A percentile compares a stretch with the other conserved stretches of the same genome.
Conservation (phyloP, 768 basidiomycete genomes). For the Russula compacta region DNA sequence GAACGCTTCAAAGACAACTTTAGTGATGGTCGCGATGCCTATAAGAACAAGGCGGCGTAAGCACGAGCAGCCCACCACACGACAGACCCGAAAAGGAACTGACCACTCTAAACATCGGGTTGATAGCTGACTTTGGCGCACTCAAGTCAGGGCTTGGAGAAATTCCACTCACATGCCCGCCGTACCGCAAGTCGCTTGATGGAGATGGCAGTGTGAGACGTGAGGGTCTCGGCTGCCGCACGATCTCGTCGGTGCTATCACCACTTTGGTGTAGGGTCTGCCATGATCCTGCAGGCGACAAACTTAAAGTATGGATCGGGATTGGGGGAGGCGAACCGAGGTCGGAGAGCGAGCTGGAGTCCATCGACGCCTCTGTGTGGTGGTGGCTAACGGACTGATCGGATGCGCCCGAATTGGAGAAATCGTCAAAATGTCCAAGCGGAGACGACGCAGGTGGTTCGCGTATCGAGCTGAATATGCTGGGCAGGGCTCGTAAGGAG, state of each 20-base stretch:
- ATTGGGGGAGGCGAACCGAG: constrained; percentile 70
- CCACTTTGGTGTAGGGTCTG: constrained; percentile 21
- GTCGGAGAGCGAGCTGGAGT: constrained; percentile 49
- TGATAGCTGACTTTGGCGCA: constrained; percentile 61
- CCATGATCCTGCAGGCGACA: constrained; percentile 49
- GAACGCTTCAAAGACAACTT: constrained; percentile 22
- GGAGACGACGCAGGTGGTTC: constrained; percentile 72
- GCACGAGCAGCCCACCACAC: background rate
- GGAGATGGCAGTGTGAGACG: constrained; percentile 22
- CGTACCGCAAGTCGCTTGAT: constrained; percentile 23
- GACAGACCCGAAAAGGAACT: constrained; percentile 29
- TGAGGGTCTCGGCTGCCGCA: constrained; percentile 21
- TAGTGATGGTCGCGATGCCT: constrained; percentile 49
- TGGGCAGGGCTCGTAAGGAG: constrained; percentile 50
- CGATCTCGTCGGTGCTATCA: constrained; percentile 17
- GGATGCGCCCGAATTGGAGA: constrained; percentile 65
- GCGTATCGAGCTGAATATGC: constrained; percentile 57
- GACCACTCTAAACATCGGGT: constrained; percentile 89
- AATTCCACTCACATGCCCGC: constrained; percentile 42
- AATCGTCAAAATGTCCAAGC: constrained; percentile 61
- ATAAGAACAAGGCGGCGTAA: constrained; percentile 19
- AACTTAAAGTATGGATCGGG: constrained; percentile 63
- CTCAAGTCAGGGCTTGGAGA: constrained; percentile 49
- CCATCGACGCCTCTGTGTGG: constrained; percentile 58
- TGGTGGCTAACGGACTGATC: constrained; percentile 74